Percentiles rank a stretch among this genome's conserved stretches.
These are phyloP conservation scores for Fagopyrum homotropicum DNA, from an alignment of 148 eudicot species.

Conservation along the genomic window DNA sequence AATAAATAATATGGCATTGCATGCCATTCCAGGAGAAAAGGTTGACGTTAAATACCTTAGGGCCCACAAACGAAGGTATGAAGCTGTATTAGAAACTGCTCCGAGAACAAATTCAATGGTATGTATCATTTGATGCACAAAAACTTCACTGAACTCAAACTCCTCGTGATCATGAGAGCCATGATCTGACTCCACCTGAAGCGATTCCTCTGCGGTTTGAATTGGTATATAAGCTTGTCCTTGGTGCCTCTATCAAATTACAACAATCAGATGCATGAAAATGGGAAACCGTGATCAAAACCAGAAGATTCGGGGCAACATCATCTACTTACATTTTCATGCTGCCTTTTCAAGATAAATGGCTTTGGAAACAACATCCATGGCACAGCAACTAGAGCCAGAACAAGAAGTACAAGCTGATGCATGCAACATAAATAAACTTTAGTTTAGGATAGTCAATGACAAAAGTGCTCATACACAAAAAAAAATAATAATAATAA, in stretches of 20 bases:
- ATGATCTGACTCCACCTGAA: conserved; percentile 48
- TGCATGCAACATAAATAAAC: conserved; percentile 13
- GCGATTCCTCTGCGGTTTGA: conserved; percentile 50
- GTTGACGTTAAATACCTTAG: conserved; percentile 49
- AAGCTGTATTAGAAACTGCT: conserved; percentile 96
- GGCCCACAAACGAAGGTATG: conserved; percentile 97
- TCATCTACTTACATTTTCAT: conserved; percentile 45
- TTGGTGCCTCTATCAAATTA: conserved; percentile 62
- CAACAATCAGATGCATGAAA: background rate
- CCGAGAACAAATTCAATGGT: conserved; percentile 98
- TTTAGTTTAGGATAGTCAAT: background rate
- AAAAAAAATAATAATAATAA: background rate
- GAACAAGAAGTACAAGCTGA: conserved; percentile 66
- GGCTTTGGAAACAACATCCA: conserved; percentile 99
- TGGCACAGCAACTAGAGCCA: conserved; percentile 90
- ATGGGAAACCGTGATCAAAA: background rate
- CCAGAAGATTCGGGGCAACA: background rate
- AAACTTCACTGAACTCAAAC: conserved; percentile 91
- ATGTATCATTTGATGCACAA: conserved; percentile 95
- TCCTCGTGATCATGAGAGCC: conserved; percentile 81
- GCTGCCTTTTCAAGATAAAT: conserved; percentile 73
- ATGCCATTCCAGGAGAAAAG: background rate
- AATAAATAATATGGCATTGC: conserved; percentile 1
- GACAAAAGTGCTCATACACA: background rate
- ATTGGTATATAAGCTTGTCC: conserved; percentile 68